Evolutionary conservation across 1,284 basidiomycete genomes (phyloP).

Genomic region (Cryptococcus sp.): DNA sequence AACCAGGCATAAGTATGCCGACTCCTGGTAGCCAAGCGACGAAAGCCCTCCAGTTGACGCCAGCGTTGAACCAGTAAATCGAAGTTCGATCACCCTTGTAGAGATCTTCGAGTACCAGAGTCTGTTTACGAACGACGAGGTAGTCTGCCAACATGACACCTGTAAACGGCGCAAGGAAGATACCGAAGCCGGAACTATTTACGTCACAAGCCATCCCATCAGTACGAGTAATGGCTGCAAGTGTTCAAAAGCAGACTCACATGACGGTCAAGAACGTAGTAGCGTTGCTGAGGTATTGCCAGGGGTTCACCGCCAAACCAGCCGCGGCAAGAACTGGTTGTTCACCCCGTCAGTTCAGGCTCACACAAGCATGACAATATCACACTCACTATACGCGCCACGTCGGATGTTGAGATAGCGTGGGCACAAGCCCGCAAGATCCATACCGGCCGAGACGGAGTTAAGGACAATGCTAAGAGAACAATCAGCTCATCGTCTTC

Average conservation of each 20-base stretch:
- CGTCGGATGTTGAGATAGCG: conserved; percentile 54
- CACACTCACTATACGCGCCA: conserved; percentile 38
- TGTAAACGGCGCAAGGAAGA: conserved; percentile 49
- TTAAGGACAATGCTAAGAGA: conserved; percentile 26
- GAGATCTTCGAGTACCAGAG: conserved; percentile 46
- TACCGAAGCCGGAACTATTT: conserved; percentile 34
- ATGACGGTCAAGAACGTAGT: conserved; percentile 51
- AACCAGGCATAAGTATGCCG: conserved; percentile 28
- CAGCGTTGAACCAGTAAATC: conserved; percentile 36
- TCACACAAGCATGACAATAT: not conserved
- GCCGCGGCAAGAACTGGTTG: conserved; percentile 5
- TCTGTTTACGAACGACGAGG: conserved; percentile 48
- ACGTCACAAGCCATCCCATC: conserved; percentile 2
- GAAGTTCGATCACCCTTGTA: conserved; percentile 22
- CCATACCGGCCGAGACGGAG: conserved; percentile 36
- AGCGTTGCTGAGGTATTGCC: conserved; percentile 46
- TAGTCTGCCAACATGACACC: conserved; percentile 53
- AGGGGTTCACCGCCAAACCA: conserved; percentile 49
- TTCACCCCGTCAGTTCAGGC: not conserved
- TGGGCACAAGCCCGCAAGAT: conserved; percentile 31
- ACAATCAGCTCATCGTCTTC: no score
- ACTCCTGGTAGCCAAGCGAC: conserved; percentile 23
- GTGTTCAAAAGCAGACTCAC: conserved; percentile 1
- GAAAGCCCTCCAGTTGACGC: conserved; percentile 35
- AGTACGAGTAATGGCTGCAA: not conserved